Conservation (phyloP, 2,329 filamentous ascomycete species). For the Thelonectria blattea region DNA sequence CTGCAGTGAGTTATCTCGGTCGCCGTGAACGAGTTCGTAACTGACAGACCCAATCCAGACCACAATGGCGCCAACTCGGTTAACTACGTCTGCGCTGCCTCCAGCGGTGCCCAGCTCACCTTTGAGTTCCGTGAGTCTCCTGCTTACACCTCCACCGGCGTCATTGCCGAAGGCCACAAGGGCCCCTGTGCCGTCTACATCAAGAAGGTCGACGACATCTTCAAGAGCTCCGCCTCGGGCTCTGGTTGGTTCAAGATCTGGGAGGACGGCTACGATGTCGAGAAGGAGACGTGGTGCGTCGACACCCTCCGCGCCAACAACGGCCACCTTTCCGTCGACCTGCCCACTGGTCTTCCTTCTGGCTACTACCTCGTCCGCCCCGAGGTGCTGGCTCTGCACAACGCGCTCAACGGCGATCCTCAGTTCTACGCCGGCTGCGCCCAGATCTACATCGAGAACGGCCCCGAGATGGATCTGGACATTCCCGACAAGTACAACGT, state of each 20-base stretch:
- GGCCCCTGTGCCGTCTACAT: constrained; percentile 77
- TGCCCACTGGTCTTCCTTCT: constrained; percentile 65
- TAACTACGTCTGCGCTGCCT: constrained; percentile 54
- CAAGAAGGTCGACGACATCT: constrained; percentile 69
- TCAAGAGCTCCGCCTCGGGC: constrained; percentile 59
- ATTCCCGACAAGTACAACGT: constrained; percentile 58
- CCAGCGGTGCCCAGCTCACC: constrained; percentile 62
- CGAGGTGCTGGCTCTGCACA: constrained; percentile 73
- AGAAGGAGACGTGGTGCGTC: constrained; percentile 69
- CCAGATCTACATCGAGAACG: constrained; percentile 67
- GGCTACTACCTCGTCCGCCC: constrained; percentile 76
- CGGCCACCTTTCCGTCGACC: constrained; percentile 65
- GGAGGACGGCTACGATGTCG: constrained; percentile 68
- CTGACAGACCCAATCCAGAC: constrained; percentile 42
- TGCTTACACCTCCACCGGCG: constrained; percentile 57
- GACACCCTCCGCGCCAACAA: constrained; percentile 70
- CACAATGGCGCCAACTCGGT: constrained; percentile 52
- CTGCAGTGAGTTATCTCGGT: constrained; percentile 62
- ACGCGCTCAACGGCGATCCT: constrained; percentile 63
- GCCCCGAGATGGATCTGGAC: constrained; percentile 52
- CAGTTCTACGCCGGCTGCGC: constrained; percentile 78
- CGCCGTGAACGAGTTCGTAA: background rate
- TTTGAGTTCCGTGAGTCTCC: constrained; percentile 71
- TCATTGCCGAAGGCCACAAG: constrained; percentile 66
- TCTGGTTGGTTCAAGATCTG: constrained; percentile 82